A percentile compares a stretch with the other conserved stretches of the same genome.
These are phyloP conservation scores for Dactylonectria estremocensis DNA, from an alignment of 2,329 filamentous ascomycete genomes.

Conservation along the genomic window DNA sequence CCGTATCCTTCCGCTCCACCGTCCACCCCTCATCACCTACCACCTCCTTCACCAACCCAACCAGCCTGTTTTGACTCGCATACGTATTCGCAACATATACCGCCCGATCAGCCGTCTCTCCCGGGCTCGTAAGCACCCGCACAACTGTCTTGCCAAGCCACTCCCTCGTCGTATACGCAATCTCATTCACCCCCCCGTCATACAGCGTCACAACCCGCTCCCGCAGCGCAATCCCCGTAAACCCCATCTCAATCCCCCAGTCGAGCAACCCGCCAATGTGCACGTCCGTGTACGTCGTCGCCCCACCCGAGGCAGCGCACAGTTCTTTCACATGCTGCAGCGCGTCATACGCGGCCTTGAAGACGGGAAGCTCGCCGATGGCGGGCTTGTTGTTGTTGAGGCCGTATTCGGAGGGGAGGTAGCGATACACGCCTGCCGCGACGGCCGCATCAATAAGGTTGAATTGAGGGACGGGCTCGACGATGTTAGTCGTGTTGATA, in stretches of 20 bases:
- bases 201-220: no score
- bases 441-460: not conserved
- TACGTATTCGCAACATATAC: slow-evolving; percentile 1
- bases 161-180: not conserved
- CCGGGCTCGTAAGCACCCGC: not conserved
- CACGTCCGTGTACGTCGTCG: not conserved
- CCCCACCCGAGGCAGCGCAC: not conserved
- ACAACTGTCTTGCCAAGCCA: not conserved
- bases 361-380: not conserved
- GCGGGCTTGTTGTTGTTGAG: not conserved
- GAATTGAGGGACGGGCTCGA: not conserved
- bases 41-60: not conserved
- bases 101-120: not conserved
- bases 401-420: not conserved
- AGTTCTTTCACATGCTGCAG: not conserved
- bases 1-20: not conserved
- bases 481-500: not conserved
- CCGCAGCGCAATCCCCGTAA: no score
- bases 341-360: not conserved
- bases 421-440: not conserved
- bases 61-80: not conserved
- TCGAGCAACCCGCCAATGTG: not conserved
- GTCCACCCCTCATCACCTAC: not conserved
- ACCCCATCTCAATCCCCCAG: not conserved
- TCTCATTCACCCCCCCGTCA: no score